Evolutionary conservation across 2,329 filamentous ascomycete species (phyloP).

Genomic region (Aureobasidium uvarum): DNA sequence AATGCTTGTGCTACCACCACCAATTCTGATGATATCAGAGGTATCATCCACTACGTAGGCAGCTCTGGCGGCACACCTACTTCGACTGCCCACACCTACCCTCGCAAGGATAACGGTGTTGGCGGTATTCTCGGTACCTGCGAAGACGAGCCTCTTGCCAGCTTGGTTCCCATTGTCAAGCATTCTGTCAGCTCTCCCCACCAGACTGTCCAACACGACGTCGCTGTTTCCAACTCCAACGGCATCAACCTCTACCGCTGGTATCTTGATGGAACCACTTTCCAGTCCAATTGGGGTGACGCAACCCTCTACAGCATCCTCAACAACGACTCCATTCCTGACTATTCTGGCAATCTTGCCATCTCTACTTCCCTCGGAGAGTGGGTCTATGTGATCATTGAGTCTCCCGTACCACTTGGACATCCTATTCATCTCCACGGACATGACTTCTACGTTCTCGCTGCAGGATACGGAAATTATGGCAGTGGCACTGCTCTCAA

Average conservation of each 20-base stretch:
- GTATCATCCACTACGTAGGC: slow-evolving; percentile 41
- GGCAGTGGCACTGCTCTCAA: slow-evolving; percentile 34
- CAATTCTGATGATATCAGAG: slow-evolving; percentile 36
- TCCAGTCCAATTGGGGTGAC: slow-evolving; percentile 42
- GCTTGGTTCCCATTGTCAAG: slow-evolving; percentile 36
- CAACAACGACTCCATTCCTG: slow-evolving; percentile 38
- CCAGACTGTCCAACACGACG: slow-evolving; percentile 37
- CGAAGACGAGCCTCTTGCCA: slow-evolving; percentile 39
- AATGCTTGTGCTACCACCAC: slow-evolving; percentile 41
- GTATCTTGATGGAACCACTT: slow-evolving; percentile 43
- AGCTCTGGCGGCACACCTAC: slow-evolving; percentile 33
- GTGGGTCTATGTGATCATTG: slow-evolving; percentile 48
- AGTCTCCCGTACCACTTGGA: slow-evolving; percentile 40
- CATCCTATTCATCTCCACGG: slow-evolving; percentile 37
- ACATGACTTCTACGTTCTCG: slow-evolving; percentile 49
- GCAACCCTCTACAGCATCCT: slow-evolving; percentile 42
- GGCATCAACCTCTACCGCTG: slow-evolving; percentile 41
- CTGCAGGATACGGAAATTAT: slow-evolving; percentile 41
- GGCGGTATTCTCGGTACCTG: slow-evolving; percentile 31
- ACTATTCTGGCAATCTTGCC: slow-evolving; percentile 38
- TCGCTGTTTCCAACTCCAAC: slow-evolving; percentile 37
- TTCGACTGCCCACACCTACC: slow-evolving; percentile 38
- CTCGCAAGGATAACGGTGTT: slow-evolving; percentile 30
- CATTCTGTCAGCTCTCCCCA: slow-evolving; percentile 31
- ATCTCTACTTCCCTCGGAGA: slow-evolving; percentile 39